phyloP scores from a whole-genome alignment of 2,329 filamentous ascomycete genomes.

The Colletotrichum incanum region DNA sequence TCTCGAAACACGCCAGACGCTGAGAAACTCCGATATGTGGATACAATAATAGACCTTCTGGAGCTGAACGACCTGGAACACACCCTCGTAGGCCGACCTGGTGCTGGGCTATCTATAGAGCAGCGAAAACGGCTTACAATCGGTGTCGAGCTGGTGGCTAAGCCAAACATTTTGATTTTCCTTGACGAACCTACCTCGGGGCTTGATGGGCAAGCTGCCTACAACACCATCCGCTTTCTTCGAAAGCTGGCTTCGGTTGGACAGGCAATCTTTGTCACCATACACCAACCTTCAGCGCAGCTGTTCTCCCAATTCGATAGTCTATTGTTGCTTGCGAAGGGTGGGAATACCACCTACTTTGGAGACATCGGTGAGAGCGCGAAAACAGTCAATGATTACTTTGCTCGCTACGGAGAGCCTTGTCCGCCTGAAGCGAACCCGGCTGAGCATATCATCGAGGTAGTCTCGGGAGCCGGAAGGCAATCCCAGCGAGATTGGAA shows the following conservation, averaged over 20 bases:
- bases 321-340: constrained; percentile 74
- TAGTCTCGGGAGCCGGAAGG: constrained; percentile 47
- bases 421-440: constrained; percentile 59
- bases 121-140: constrained; percentile 78
- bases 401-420: constrained; percentile 64
- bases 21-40: constrained; percentile 77
- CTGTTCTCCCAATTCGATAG: constrained; percentile 72
- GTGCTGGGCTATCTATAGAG: constrained; percentile 64
- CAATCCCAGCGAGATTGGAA: constrained; percentile 39
- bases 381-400: constrained; percentile 71
- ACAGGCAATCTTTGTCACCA: constrained; percentile 68
- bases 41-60: constrained; percentile 76
- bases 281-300: constrained; percentile 67
- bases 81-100: constrained; percentile 66
- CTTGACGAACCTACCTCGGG: constrained; percentile 76
- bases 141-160: constrained; percentile 78
- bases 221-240: constrained; percentile 61
- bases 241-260: constrained; percentile 70
- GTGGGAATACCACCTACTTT: constrained; percentile 79
- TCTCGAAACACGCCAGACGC: constrained; percentile 65
- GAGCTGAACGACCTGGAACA: constrained; percentile 77
- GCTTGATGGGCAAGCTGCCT: constrained; percentile 54
- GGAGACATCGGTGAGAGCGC: constrained; percentile 76
- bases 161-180: constrained; percentile 74
- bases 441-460: constrained; percentile 62